phyloP scores from a whole-genome alignment of 306 rosid species.

The Datisca glomerata region DNA sequence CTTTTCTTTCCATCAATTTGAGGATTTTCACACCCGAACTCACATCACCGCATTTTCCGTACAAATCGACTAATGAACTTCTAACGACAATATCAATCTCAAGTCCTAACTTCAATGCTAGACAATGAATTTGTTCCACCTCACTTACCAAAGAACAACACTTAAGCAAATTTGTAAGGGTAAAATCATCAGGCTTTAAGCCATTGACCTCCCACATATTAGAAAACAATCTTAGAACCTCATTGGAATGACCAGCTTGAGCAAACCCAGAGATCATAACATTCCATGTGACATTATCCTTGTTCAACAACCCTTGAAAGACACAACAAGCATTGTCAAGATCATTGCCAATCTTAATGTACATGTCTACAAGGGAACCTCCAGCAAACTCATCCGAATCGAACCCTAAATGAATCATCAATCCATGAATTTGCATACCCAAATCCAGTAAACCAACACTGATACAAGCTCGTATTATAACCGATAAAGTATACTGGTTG shows the following conservation, averaged over 20 bases:
- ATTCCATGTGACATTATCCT: constrained; percentile 43
- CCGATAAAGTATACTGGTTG: constrained; percentile 35
- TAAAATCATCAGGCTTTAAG: constrained; percentile 25
- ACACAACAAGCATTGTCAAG: constrained; percentile 13
- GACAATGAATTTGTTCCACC: constrained; percentile 31
- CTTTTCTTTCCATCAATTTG: constrained; percentile 36
- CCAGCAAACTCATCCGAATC: constrained; percentile 34
- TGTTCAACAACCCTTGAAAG: constrained; percentile 28
- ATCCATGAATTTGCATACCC: constrained; percentile 41
- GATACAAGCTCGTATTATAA: constrained; percentile 27
- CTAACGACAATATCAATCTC: constrained; percentile 33
- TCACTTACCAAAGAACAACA: constrained; percentile 26
- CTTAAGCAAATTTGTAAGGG: constrained; percentile 29
- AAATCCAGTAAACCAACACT: constrained; percentile 10
- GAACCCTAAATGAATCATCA: constrained; percentile 26
- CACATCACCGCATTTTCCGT: constrained; percentile 30
- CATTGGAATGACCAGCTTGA: constrained; percentile 23
- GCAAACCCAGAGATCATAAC: constrained; percentile 44
- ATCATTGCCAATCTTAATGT: constrained; percentile 20
- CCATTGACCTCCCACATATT: constrained; percentile 28
- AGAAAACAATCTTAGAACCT: constrained; percentile 30
- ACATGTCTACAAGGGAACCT: constrained; percentile 34
- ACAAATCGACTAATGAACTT: constrained; percentile 33
- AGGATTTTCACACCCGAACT: constrained; percentile 26
- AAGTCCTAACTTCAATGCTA: constrained; percentile 27